Conservation (phyloP, 106 monocot genomes). For the Posidonia australis region DNA sequence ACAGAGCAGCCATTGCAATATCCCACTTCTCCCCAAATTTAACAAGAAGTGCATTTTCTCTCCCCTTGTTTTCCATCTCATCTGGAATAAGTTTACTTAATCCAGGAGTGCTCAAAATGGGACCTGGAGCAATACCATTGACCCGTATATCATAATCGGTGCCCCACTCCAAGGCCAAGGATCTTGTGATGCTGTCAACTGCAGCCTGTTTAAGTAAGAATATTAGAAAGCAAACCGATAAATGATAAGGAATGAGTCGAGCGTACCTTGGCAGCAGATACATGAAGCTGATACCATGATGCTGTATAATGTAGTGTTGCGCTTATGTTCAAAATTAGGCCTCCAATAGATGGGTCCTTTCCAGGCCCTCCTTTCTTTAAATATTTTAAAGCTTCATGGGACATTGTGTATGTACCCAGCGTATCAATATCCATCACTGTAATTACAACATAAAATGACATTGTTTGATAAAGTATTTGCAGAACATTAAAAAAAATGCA, state of each 20-base stretch:
- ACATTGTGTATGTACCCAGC: constrained; percentile 95
- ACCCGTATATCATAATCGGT: constrained; percentile 86
- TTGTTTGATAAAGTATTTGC: no score
- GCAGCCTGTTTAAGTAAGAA: constrained; percentile 42
- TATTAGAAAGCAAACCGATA: not conserved
- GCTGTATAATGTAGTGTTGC: constrained; percentile 95
- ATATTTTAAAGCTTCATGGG: constrained; percentile 76
- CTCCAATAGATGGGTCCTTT: constrained; percentile 42
- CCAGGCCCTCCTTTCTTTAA: constrained; percentile 58
- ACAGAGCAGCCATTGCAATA: constrained; percentile 87
- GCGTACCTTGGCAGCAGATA: constrained; percentile 84
- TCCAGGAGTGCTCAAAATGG: constrained; percentile 82
- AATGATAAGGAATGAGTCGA: not conserved
- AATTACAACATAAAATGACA: not conserved
- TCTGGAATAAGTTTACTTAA: constrained; percentile 69
- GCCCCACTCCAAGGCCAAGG: constrained; percentile 95
- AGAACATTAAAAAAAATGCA: no score
- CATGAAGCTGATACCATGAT: constrained; percentile 90
- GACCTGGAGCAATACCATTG: constrained; percentile 96
- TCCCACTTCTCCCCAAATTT: constrained; percentile 77
- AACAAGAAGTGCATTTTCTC: constrained; percentile 31
- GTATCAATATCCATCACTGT: constrained; percentile 94
- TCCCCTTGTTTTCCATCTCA: constrained; percentile 30
- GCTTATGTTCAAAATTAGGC: constrained; percentile 84
- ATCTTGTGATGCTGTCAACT: constrained; percentile 87